These are phyloP conservation scores for Xylaria cubensis DNA, from an alignment of 495 filamentous ascomycete species.

Conservation along the genomic window DNA sequence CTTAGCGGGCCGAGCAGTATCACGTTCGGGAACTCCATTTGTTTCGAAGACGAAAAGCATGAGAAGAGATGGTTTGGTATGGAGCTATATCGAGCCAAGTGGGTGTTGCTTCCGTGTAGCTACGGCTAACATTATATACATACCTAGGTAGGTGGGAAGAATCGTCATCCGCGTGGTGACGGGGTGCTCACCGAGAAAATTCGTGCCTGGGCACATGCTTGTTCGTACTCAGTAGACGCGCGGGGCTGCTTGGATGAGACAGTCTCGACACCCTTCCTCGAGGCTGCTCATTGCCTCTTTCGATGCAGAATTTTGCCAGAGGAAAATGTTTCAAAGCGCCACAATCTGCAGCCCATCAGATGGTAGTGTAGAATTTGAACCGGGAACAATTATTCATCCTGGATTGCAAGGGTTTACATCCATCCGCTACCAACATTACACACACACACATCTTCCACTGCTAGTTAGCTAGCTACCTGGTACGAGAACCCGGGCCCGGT, in stretches of 20 bases:
- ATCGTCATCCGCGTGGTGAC: background rate
- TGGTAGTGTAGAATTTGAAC: slow-evolving; percentile 10
- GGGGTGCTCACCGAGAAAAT: background rate
- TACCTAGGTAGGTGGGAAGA: no score
- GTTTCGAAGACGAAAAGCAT: background rate
- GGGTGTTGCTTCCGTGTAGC: background rate
- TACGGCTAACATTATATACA: background rate
- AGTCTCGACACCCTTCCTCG: background rate
- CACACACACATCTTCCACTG: background rate
- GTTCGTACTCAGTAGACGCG: background rate
- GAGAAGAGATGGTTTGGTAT: background rate
- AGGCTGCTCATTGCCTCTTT: slow-evolving; percentile 15
- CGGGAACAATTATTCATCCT: background rate
- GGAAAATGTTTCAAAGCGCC: slow-evolving; percentile 12
- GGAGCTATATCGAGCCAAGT: background rate
- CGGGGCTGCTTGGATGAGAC: slow-evolving; percentile 3
- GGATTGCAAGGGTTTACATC: background rate
- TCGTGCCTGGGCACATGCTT: slow-evolving; percentile 1
- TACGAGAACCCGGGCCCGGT: slow-evolving; percentile 8
- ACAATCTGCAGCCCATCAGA: slow-evolving; percentile 20
- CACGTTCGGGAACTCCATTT: background rate
- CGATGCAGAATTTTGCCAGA: slow-evolving; percentile 1
- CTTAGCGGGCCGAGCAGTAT: background rate
- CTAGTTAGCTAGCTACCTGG: background rate
- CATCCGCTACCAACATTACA: background rate